Evolutionary conservation across 306 rosid species (phyloP), one percentile per base, ranked within the genome.

Genomic region (Abrus precatorius): DNA sequence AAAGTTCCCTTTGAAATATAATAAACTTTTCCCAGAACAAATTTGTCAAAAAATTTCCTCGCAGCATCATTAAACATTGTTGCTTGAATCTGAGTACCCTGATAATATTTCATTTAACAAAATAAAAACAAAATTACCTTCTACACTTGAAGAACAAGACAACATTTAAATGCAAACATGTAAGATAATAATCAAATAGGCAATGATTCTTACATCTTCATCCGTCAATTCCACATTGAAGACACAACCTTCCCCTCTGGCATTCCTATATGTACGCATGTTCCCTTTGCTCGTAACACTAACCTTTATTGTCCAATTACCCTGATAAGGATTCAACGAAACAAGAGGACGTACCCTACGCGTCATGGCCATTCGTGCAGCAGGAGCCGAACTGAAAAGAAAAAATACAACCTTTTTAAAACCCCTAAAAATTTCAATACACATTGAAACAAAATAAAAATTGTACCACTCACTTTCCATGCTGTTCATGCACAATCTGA

Each of bases 61-160:
- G 98, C 99, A 67, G 99, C 97, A 49, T 88, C 94, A 57, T 95
- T 95, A 80, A 95, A 95, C 99, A 95, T 95, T 1, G 99, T 95
- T 70, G 99, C 99, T 84, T 93, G 99, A 82, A 95, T 95, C 84
- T 95, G 90, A 6, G 99, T 95, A 12, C 98, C 99, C 99, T 95
- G 87, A 65, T 84, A 11, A 34, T 5, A 79, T 61, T 67, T 5
- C 8, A 49, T 7, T 48, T 44, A 2, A 20, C 1, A 12, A 14
- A 50, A 20, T 1, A 12, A 14, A 50, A 2, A 40, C 1, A 36
- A 54, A 1, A 32, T 55, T 3, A 77, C 9, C 14, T 1, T 7
- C 7, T 6, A 32, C 6, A 30, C 52, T 14, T 7, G 1, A 69
- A 49, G 32, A 40, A 6, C 13, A 49, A 29, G 0, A 34, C 36